phyloP scores from a whole-genome alignment of 805 yeast species.

The Metschnikowia borealis region DNA sequence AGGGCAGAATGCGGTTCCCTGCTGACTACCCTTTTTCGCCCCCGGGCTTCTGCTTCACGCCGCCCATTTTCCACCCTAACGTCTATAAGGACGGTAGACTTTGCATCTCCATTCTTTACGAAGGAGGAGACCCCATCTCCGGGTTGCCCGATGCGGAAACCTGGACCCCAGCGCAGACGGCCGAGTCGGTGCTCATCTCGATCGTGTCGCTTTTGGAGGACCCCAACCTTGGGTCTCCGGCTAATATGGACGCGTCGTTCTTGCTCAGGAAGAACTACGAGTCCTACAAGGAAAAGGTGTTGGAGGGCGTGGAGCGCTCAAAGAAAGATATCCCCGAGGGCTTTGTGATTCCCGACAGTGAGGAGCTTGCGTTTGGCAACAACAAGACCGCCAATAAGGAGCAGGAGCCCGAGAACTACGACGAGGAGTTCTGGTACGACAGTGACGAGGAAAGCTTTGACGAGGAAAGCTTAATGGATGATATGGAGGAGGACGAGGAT shows the following conservation, averaged over 20 bases:
- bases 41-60: slow-evolving; percentile 87
- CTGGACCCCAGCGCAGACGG: slow-evolving; percentile 92
- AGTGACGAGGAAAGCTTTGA: slow-evolving; percentile 45
- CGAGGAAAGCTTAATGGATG: slow-evolving; percentile 47
- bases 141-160: slow-evolving; percentile 93
- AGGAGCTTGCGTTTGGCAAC: slow-evolving; percentile 41
- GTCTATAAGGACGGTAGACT: slow-evolving; percentile 90
- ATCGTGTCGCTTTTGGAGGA: slow-evolving; percentile 89
- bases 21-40: slow-evolving; percentile 88
- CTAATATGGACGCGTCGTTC: slow-evolving; percentile 93
- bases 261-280: slow-evolving; percentile 81
- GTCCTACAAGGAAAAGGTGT: slow-evolving; percentile 68
- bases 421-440: slow-evolving; percentile 83
- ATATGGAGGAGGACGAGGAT: slow-evolving; percentile 50
- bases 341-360: slow-evolving; percentile 73
- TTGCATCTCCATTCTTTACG: slow-evolving; percentile 89
- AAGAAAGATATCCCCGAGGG: slow-evolving; percentile 84
- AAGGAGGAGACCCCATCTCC: slow-evolving; percentile 82
- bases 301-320: slow-evolving; percentile 78
- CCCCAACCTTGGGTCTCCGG: slow-evolving; percentile 91
- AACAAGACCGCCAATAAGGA: slow-evolving; percentile 35
- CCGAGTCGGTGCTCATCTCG: slow-evolving; percentile 83
- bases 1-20: slow-evolving; percentile 93
- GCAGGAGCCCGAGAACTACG: slow-evolving; percentile 54
- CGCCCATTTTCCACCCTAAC: slow-evolving; percentile 92